Evolutionary conservation across 805 yeast species (phyloP), one percentile per base, ranked within the genome.

Genomic region (Zygoascus bituminiphila): DNA sequence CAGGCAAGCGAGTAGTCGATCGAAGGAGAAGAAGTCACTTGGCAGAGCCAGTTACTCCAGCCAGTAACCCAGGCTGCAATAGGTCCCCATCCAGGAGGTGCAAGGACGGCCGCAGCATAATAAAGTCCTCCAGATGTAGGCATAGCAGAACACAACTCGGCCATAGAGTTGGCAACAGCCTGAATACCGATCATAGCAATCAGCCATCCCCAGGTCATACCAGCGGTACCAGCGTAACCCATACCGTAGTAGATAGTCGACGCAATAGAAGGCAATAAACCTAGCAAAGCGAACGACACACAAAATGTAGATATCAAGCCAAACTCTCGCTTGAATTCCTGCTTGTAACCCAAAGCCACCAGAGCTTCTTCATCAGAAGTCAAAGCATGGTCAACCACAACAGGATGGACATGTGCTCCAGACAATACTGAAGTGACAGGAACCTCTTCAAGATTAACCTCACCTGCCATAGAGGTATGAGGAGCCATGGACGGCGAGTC

Each of bases 61-160:
- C 84, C 80, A 7, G 79, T 77, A 44, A 74, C 58, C 84, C 84
- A 80, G 5, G 85, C 76, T 45, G 77, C 65, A 21, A 77, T 62
- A 0, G 83, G 76, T 15, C 74, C 74, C 62, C 66, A 68, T 54
- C 68, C 69, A 20, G 74, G 75, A 12, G 85, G 84, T 2, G 84
- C 75, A 53, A 80, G 65, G 56, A 78, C 64, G 4, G 79, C 76
- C 0, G 80, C 81, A 15, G 87, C 84, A 56, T 81, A 82, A 44
- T 83, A 84, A 7, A 83, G 72, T 42, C 87, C 87, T 23, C 84
- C 77, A 9, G 82, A 71, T 6, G 84, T 80, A 36, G 88, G 88
- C 66, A 77, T 77, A 5, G 84, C 79, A 22, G 78, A 71, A 10
- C 83, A 75, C 26, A 81, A 69, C 59, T 82, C 87, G 0, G 84